Percentiles rank a stretch among this genome's conserved stretches.
Evolutionary conservation across 257 asterid genomes (phyloP).

Genomic region (Buddleja alternifolia): DNA sequence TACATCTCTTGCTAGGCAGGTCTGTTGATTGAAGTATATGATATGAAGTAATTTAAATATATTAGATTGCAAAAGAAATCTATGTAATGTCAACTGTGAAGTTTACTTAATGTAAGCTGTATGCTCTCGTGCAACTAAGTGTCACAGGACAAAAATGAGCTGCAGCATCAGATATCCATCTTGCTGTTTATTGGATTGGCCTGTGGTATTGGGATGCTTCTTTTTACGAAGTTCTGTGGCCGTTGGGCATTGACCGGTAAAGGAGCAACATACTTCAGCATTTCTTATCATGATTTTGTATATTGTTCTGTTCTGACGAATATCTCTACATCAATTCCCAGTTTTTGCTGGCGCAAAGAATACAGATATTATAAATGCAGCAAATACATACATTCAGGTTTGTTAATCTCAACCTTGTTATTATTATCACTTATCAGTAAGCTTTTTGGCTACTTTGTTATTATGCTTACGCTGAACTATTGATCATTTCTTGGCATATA

Average conservation of each 20-base stretch:
- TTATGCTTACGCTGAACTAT: too few species aligned
- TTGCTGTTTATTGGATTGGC: slow-evolving; percentile 73
- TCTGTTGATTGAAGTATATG: slow-evolving; percentile 48
- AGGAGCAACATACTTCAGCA: background rate
- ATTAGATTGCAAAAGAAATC: background rate
- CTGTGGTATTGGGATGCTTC: slow-evolving; percentile 68
- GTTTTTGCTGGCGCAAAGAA: slow-evolving; percentile 68
- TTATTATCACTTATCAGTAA: background rate
- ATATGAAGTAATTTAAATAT: background rate
- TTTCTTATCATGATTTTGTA: background rate
- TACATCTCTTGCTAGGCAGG: slow-evolving; percentile 83
- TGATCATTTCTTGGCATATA: too few species aligned
- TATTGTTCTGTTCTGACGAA: slow-evolving; percentile 19
- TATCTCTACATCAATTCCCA: slow-evolving; percentile 28
- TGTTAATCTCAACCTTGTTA: background rate
- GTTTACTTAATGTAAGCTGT: slow-evolving; percentile 17
- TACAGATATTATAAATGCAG: slow-evolving; percentile 53
- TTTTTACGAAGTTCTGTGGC: slow-evolving; percentile 61
- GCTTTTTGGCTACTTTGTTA: too few species aligned
- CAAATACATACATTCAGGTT: slow-evolving; percentile 72
- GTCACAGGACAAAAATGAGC: slow-evolving; percentile 65
- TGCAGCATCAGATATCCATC: slow-evolving; percentile 86
- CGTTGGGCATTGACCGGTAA: slow-evolving; percentile 74
- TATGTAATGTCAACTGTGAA: background rate
- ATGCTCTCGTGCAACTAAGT: slow-evolving; percentile 30